Evolutionary conservation across 768 basidiomycete genomes (phyloP).

Genomic region (Lentinus tigrinus): DNA sequence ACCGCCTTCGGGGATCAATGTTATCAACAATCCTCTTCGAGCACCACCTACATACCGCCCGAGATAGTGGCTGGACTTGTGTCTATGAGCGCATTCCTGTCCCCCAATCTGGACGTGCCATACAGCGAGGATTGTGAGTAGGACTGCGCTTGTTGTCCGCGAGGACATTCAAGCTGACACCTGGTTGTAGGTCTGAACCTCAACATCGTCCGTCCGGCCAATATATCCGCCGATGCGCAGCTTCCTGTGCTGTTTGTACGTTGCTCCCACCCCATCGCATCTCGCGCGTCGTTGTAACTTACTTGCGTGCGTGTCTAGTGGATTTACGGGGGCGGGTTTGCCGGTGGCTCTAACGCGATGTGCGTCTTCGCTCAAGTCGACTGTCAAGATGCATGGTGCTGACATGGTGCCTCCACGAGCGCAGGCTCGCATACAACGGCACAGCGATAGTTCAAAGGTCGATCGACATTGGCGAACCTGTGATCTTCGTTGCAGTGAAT

Average conservation of each 20-base stretch:
- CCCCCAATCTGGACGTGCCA: background rate
- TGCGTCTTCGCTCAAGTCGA: too few relatives aligned
- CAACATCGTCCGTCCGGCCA: constrained; percentile 48
- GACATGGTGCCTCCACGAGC: background rate
- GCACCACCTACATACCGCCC: background rate
- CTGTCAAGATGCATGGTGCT: too few relatives aligned
- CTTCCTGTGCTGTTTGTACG: constrained; percentile 56
- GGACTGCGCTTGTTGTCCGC: background rate
- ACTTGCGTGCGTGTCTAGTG: background rate
- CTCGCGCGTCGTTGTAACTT: too few relatives aligned
- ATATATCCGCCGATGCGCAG: constrained; percentile 38
- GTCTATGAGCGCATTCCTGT: background rate
- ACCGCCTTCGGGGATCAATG: constrained; percentile 15
- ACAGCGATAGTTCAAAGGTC: constrained; percentile 49
- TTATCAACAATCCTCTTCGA: background rate
- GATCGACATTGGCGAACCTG: constrained; percentile 40
- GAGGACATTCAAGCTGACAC: background rate
- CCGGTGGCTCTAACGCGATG: too few relatives aligned
- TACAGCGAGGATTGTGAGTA: constrained; percentile 11
- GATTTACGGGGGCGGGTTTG: too few relatives aligned
- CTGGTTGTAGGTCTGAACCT: constrained; percentile 44
- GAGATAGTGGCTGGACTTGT: background rate
- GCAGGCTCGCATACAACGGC: constrained; percentile 16
- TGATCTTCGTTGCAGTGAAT: constrained; percentile 54
- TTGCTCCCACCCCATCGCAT: background rate